Evolutionary conservation across 176 grass and related monocot genomes (phyloP).

Genomic region (Themeda triandra): DNA sequence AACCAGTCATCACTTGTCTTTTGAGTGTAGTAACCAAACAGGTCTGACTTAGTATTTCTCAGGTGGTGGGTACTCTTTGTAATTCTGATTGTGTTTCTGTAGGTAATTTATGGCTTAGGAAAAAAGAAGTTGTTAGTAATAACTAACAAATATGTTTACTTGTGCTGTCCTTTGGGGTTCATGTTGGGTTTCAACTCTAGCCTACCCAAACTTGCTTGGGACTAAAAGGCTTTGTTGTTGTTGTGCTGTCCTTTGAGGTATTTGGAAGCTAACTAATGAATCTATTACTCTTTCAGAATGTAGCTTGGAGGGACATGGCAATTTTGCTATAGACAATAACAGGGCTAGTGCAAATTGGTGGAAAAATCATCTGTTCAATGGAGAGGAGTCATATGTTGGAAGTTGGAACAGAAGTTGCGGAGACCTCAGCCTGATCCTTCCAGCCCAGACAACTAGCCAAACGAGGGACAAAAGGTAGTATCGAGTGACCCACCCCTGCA

Average conservation of each 20-base stretch:
- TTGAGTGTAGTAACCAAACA: too few species aligned
- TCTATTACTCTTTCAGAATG: not conserved
- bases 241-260: not conserved
- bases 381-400: not conserved
- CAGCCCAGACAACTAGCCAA: not conserved
- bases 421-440: not conserved
- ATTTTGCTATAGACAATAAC: not conserved
- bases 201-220: too few species aligned
- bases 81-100: not conserved
- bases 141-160: too few species aligned
- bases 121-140: too few species aligned
- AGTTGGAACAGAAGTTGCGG: not conserved
- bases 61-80: too few species aligned
- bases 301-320: not conserved
- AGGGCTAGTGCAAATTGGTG: not conserved
- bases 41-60: too few species aligned
- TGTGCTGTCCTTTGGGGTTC: too few species aligned
- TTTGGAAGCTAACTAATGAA: not conserved
- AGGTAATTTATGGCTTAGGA: not conserved
- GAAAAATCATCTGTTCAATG: not conserved
- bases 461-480: not conserved
- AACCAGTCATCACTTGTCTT: too few species aligned
- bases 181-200: too few species aligned
- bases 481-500: not conserved
- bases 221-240: too few species aligned